These are phyloP conservation scores for Trichoderma koningiopsis DNA, from an alignment of 2,329 filamentous ascomycete species.

Conservation along the genomic window DNA sequence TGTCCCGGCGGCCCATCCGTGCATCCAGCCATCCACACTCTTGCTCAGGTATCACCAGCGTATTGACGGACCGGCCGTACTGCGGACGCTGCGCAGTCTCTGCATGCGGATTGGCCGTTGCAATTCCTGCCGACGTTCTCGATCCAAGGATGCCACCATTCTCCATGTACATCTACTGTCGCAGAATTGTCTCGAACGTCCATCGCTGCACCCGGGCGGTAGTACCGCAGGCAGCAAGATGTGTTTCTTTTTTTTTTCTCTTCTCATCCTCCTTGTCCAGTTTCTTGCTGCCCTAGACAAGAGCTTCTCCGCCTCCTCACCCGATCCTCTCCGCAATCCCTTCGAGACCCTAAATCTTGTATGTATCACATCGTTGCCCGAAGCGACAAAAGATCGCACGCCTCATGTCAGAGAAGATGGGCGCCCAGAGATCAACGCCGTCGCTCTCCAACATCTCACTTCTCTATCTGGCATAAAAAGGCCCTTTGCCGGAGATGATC, in stretches of 20 bases:
- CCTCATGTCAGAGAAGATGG: conserved; percentile 9
- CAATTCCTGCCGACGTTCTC: conserved; percentile 17
- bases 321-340: not conserved
- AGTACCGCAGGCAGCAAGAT: conserved; percentile 19
- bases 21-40: conserved; percentile 2
- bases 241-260: not conserved
- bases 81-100: not conserved
- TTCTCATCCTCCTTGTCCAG: not conserved
- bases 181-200: conserved; percentile 21
- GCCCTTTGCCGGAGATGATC: conserved; percentile 9
- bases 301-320: not conserved
- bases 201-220: conserved; percentile 7
- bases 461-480: not conserved
- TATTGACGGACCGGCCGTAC: not conserved
- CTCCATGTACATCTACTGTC: conserved; percentile 1
- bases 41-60: conserved; percentile 15
- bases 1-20: not conserved
- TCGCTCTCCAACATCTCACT: not conserved
- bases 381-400: conserved; percentile 4
- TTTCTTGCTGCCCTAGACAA: not conserved
- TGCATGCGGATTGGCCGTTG: conserved; percentile 19
- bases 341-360: not conserved
- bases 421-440: not conserved
- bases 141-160: conserved; percentile 3
- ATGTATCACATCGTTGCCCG: not conserved